Percentiles rank a stretch among this genome's conserved stretches.
These are phyloP conservation scores for Ajuga reptans DNA, from an alignment of 305 asterid species.

Conservation along the genomic window DNA sequence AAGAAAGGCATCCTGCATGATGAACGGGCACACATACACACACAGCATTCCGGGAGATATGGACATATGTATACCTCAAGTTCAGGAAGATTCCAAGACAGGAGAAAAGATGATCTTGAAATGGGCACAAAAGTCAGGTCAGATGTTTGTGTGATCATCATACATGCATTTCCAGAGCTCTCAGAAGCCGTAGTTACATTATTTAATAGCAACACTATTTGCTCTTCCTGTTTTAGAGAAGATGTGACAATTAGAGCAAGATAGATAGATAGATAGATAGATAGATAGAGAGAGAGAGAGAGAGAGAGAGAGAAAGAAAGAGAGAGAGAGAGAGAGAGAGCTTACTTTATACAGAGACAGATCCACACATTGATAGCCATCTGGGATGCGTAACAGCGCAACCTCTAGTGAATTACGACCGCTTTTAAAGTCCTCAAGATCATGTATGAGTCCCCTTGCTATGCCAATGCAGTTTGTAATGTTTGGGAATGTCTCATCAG, in stretches of 20 bases:
- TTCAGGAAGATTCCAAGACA: constrained; percentile 52
- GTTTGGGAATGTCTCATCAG: constrained; percentile 52
- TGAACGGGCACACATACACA: not conserved
- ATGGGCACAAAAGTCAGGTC: constrained; percentile 63
- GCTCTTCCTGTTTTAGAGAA: constrained; percentile 60
- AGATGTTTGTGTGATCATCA: constrained; percentile 61
- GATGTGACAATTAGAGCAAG: constrained; percentile 25
- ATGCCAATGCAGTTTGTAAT: constrained; percentile 66
- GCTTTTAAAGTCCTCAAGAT: constrained; percentile 36
- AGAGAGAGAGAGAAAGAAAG: not conserved
- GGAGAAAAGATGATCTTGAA: constrained; percentile 38
- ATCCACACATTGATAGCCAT: constrained; percentile 72
- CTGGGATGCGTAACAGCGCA: constrained; percentile 61
- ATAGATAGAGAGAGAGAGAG: not conserved
- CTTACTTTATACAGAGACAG: constrained; percentile 71
- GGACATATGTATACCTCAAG: constrained; percentile 41
- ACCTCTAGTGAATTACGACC: constrained; percentile 44
- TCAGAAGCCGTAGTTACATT: constrained; percentile 46
- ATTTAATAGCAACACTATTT: constrained; percentile 59
- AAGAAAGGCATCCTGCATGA: not conserved
- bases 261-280: too few species aligned
- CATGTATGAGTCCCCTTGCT: constrained; percentile 52
- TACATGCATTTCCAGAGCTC: constrained; percentile 65
- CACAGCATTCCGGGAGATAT: too few species aligned
- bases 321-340: not conserved